These are phyloP conservation scores for Phytophthora foliorum DNA, from an alignment of 352 stramenopile genomes.

Conservation along the genomic window DNA sequence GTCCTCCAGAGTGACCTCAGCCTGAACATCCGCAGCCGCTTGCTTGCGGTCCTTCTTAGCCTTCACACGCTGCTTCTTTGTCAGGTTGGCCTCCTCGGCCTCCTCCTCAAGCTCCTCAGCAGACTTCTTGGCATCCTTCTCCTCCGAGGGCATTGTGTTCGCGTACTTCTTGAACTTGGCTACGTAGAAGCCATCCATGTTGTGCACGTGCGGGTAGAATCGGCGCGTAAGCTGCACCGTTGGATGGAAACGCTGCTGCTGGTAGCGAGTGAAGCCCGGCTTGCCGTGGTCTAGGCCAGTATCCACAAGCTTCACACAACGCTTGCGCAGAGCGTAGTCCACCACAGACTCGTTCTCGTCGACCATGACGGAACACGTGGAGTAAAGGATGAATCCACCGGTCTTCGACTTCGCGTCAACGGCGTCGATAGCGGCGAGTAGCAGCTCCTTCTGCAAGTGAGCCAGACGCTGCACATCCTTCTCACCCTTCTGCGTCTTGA, in stretches of 20 bases:
- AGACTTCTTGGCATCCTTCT: conserved; percentile 80
- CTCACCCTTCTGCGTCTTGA: conserved; percentile 98
- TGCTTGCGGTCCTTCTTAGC: conserved; percentile 80
- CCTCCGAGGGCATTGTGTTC: conserved; percentile 89
- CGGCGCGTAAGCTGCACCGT: conserved; percentile 95
- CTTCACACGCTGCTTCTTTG: conserved; percentile 88
- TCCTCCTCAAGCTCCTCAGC: conserved; percentile 76
- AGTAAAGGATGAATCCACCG: conserved; percentile 99
- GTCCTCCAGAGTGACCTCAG: conserved; percentile 65
- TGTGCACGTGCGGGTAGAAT: conserved; percentile 99
- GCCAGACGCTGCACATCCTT: conserved; percentile 92
- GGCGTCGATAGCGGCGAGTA: conserved; percentile 99
- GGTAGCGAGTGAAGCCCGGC: conserved; percentile 93
- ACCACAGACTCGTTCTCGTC: conserved; percentile 98
- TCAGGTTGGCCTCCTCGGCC: conserved; percentile 73
- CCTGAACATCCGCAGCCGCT: conserved; percentile 76
- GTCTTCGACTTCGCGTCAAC: conserved; percentile 97
- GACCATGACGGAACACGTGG: conserved; percentile 97
- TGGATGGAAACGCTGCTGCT: conserved; percentile 98
- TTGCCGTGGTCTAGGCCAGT: conserved; percentile 98
- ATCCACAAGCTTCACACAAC: conserved; percentile 98
- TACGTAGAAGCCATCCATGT: conserved; percentile 99
- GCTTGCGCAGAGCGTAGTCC: conserved; percentile 98
- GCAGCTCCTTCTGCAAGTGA: conserved; percentile 99
- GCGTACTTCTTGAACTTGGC: conserved; percentile 99